Evolutionary conservation across 1,284 basidiomycete genomes (phyloP).

Genomic region (Clitocybe nebularis): DNA sequence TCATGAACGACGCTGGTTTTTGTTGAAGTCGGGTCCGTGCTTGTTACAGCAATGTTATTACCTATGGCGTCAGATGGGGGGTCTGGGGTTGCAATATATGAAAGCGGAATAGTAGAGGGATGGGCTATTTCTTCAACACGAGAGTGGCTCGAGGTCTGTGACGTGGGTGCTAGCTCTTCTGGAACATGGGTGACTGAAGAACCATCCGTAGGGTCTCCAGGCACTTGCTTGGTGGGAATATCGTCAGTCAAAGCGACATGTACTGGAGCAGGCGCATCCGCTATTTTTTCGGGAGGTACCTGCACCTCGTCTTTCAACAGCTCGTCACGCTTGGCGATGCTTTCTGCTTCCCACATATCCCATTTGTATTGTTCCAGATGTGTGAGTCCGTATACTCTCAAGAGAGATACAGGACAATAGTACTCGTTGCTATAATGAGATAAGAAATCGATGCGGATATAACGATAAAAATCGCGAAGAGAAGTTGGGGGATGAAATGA

Average conservation of each 20-base stretch:
- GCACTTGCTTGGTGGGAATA: too few relatives aligned
- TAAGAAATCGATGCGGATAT: constrained; percentile 91
- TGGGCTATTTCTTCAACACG: too few relatives aligned
- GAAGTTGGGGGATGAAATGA: constrained; percentile 74
- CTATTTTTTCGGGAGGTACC: too few relatives aligned
- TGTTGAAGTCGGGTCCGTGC: not conserved
- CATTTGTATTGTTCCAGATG: constrained; percentile 96
- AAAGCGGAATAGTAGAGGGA: too few relatives aligned
- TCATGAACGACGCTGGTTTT: not conserved
- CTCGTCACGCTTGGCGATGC: constrained; percentile 41
- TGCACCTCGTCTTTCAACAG: constrained; percentile 11
- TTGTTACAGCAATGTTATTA: not conserved
- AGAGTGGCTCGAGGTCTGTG: too few relatives aligned
- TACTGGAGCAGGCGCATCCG: too few relatives aligned
- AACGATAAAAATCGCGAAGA: constrained; percentile 83
- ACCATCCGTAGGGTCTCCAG: too few relatives aligned
- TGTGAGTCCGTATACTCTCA: constrained; percentile 94
- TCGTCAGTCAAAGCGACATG: too few relatives aligned
- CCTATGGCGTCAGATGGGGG: too few relatives aligned
- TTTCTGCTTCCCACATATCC: constrained; percentile 75
- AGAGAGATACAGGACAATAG: constrained; percentile 91
- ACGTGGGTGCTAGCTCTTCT: too few relatives aligned
- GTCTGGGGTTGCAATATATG: too few relatives aligned
- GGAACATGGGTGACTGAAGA: too few relatives aligned
- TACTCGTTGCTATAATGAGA: constrained; percentile 94